phyloP scores from a whole-genome alignment of 2,329 filamentous ascomycete genomes.

The Zymoseptoria ardabiliae region DNA sequence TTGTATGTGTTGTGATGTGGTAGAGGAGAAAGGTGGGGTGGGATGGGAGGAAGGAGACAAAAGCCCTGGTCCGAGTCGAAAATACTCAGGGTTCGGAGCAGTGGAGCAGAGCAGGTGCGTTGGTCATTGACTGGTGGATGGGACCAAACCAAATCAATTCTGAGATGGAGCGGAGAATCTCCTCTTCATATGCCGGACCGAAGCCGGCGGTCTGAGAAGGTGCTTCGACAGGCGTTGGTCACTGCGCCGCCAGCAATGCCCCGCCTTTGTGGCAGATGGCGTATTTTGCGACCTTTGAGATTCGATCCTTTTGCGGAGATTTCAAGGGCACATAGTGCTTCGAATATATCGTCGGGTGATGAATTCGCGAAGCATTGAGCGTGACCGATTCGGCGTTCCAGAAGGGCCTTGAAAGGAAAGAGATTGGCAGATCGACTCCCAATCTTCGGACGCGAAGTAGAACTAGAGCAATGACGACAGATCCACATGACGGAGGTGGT shows the following conservation, averaged over 20 bases:
- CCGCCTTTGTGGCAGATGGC: background rate
- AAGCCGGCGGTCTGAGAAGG: background rate
- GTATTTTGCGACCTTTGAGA: background rate
- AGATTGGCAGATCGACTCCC: slow-evolving; percentile 3
- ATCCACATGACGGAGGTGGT: slow-evolving; percentile 7
- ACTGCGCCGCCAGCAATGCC: background rate
- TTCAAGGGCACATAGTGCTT: background rate
- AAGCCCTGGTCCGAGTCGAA: background rate
- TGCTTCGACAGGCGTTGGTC: background rate
- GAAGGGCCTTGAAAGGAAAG: background rate
- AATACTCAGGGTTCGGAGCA: background rate
- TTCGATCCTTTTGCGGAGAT: background rate
- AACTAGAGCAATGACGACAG: background rate
- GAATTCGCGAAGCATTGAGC: background rate
- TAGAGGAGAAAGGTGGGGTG: slow-evolving; percentile 3
- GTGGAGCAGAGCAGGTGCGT: background rate
- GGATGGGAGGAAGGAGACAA: background rate
- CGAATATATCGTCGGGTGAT: background rate
- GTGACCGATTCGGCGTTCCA: background rate
- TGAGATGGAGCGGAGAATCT: background rate
- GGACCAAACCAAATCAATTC: background rate
- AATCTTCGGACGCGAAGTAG: background rate
- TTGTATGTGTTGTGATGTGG: slow-evolving; percentile 8
- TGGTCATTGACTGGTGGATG: background rate
- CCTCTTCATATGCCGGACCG: background rate